Evolutionary conservation across 768 basidiomycete species (phyloP), one percentile per base, ranked within the genome.

Genomic region (Kwoniella sp.): DNA sequence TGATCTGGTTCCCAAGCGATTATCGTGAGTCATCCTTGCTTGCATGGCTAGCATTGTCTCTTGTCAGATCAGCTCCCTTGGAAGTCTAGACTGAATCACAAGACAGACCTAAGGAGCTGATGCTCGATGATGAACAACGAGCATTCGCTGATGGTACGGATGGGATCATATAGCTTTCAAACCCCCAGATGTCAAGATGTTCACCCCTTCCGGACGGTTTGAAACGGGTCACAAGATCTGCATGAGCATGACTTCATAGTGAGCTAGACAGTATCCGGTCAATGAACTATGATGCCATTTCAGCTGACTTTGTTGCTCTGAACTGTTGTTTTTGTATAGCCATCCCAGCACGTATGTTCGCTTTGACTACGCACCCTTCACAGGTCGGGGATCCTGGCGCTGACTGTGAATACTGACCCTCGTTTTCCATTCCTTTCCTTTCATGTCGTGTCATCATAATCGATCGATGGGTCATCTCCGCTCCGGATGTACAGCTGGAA

Each of bases 181-280:
- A 80, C 93, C 93, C 0, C 94, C 93, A 58, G 93, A 93, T 60
- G 93, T 98, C 83, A 95, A 95, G 86, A 91, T 92, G 68, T 79
- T 81, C 65, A 83, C 82, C 9, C 82, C 82, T 5, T 77, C 75
- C 2, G 82, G 82, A 0, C 66, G 82, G 22, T 82, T 82, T 67
- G 71, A 76, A 48, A 66, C 74, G 9, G 74, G 75, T 22, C 65
- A 68, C 52, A 96, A 93, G 85, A 96, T 98, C 61, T 97, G 94
- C 79, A 95, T 96, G 82, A 95, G 92, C 25, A 96, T 98, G 93
- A 81, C 81, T 9, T 77, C 75, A 26, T 82, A 79, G 78, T 77
- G 60, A 70, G 57, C 22, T 47, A n/a, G n/a, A 25, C n/a, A 22
- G 0, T 45, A 13, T 25, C 25, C 13, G 0, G 29, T 37, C 34